A percentile compares a stretch with the other conserved stretches of the same genome.
Conservation (phyloP, 2,329 filamentous ascomycete genomes). For the Colletotrichum cuscutae region DNA sequence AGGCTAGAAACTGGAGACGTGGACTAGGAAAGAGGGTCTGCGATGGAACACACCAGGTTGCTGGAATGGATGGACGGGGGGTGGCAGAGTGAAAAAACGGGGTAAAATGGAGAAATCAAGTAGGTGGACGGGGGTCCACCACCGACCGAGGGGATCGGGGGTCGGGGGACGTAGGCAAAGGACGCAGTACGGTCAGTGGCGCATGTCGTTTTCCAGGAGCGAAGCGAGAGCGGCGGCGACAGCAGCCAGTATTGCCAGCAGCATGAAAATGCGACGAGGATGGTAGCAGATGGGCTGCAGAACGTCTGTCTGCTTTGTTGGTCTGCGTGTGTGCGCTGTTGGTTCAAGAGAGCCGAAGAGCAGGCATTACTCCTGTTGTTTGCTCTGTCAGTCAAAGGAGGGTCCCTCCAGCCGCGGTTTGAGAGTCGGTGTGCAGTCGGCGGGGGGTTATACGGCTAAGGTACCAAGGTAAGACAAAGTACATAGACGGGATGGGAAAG, state of each 20-base stretch:
- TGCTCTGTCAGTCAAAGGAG: not conserved
- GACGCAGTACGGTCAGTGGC: not conserved
- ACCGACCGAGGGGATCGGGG: not conserved
- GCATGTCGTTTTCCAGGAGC: not conserved
- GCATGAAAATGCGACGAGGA: not conserved
- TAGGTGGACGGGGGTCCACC: not conserved
- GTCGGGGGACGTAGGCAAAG: not conserved
- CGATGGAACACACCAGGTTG: constrained; percentile 30
- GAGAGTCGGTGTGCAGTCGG: not conserved
- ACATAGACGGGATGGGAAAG: not conserved
- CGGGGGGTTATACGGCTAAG: not conserved
- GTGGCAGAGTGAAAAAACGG: constrained; percentile 26
- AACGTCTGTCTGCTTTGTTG: not conserved
- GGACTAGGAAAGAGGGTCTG: constrained; percentile 24
- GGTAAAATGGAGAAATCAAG: constrained; percentile 27
- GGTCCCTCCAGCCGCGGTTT: not conserved
- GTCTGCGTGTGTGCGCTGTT: not conserved
- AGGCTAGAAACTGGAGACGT: not conserved
- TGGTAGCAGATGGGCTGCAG: not conserved
- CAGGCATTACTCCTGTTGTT: not conserved
- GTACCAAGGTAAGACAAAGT: not conserved
- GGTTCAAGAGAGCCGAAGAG: not conserved
- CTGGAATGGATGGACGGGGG: constrained; percentile 20
- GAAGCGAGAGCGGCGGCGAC: not conserved
- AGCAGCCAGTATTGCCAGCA: not conserved